Evolutionary conservation across 176 grass and related monocot genomes (phyloP).

Genomic region (Avena eriantha): DNA sequence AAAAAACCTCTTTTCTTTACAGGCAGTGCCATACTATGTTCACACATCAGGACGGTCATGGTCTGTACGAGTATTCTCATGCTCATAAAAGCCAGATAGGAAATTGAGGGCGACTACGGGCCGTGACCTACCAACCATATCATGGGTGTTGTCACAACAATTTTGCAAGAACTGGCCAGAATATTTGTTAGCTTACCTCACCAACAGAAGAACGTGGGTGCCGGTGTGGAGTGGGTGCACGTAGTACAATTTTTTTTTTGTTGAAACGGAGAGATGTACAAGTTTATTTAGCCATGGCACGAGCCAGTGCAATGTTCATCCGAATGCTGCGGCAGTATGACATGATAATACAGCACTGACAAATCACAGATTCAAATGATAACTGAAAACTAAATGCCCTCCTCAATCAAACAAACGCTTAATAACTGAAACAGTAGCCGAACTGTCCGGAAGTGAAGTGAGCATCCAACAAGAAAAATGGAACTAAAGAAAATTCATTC

Average conservation of each 20-base stretch:
- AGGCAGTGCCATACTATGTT: too few species aligned
- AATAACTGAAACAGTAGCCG: neutral
- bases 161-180: neutral
- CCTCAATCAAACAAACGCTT: neutral
- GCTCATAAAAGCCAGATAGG: constrained; percentile 15
- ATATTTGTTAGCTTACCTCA: neutral
- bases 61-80: neutral
- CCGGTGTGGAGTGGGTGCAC: neutral
- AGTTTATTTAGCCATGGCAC: neutral
- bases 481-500: too few species aligned
- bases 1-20: too few species aligned
- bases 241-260: too few species aligned
- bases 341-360: constrained; percentile 26
- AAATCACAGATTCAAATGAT: constrained; percentile 7
- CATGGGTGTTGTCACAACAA: neutral
- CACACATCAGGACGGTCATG: too few species aligned
- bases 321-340: neutral
- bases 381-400: neutral
- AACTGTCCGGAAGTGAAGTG: constrained; percentile 16
- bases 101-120: neutral
- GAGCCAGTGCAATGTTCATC: neutral
- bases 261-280: too few species aligned
- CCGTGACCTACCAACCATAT: constrained; percentile 39
- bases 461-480: neutral
- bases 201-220: constrained; percentile 16